A percentile compares a stretch with the other conserved stretches of the same genome.
Evolutionary conservation across 2,329 filamentous ascomycete genomes (phyloP).

Genomic region (Nemania diffusa): DNA sequence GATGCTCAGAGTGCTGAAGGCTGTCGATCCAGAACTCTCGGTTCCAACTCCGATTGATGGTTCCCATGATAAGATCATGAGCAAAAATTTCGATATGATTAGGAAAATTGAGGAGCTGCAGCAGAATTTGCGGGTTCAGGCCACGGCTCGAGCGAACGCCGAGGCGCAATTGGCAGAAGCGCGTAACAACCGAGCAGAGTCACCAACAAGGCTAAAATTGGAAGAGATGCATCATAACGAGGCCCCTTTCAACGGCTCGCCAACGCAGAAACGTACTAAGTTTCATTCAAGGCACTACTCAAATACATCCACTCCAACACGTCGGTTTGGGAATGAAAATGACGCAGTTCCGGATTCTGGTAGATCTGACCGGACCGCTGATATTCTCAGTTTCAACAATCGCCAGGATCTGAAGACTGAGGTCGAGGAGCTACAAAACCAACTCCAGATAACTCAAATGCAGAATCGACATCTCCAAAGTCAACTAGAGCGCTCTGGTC

Average conservation of each 20-base stretch:
- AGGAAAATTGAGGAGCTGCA: slow-evolving; percentile 90
- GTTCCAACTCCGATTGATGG: slow-evolving; percentile 71
- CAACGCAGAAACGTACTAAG: slow-evolving; percentile 72
- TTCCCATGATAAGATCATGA: slow-evolving; percentile 71
- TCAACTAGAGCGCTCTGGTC: slow-evolving; percentile 78
- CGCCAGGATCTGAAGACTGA: slow-evolving; percentile 92
- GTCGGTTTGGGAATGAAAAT: slow-evolving; percentile 74
- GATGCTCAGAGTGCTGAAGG: slow-evolving; percentile 82
- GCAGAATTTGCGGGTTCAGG: slow-evolving; percentile 84
- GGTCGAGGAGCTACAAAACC: slow-evolving; percentile 91
- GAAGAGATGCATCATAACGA: slow-evolving; percentile 91
- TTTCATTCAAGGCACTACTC: slow-evolving; percentile 70
- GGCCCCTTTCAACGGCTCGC: slow-evolving; percentile 77
- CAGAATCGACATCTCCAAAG: slow-evolving; percentile 92
- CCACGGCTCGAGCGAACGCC: slow-evolving; percentile 81
- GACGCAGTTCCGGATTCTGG: slow-evolving; percentile 76
- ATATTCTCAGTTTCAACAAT: slow-evolving; percentile 85
- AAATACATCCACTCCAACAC: slow-evolving; percentile 80
- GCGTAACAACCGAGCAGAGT: slow-evolving; percentile 78
- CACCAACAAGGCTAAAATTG: slow-evolving; percentile 76
- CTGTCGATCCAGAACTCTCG: slow-evolving; percentile 80
- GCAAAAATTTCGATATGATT: slow-evolving; percentile 83
- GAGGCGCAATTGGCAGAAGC: slow-evolving; percentile 85
- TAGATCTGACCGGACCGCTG: slow-evolving; percentile 85
- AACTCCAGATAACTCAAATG: slow-evolving; percentile 94